phyloP scores from a whole-genome alignment of 331 rosid genomes.

The Pyrus hybrid region DNA sequence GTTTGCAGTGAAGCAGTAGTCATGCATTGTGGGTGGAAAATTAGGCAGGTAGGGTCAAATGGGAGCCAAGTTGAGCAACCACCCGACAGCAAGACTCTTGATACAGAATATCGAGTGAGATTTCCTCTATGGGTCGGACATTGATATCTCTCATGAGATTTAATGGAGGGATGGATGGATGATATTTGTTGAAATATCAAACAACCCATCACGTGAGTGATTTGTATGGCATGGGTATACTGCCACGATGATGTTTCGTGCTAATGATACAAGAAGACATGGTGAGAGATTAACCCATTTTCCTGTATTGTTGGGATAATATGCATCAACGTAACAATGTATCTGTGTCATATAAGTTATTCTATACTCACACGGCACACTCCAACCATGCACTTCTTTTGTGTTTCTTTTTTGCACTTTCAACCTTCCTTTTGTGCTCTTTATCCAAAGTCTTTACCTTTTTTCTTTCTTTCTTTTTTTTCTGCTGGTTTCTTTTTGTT shows the following conservation, averaged over 20 bases:
- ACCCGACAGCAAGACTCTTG: constrained; percentile 3
- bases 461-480: neutral
- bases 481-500: neutral
- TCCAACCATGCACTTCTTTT: neutral
- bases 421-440: neutral
- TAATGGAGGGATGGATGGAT: neutral
- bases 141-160: neutral
- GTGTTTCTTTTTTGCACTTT: neutral
- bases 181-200: neutral
- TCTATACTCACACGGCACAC: neutral
- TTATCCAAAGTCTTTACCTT: neutral
- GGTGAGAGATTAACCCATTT: too few species aligned
- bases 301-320: too few species aligned
- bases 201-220: too few species aligned
- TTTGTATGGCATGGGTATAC: neutral
- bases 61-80: constrained; percentile 5
- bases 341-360: too few species aligned
- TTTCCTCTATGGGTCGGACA: neutral
- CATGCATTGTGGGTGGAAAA: constrained; percentile 1
- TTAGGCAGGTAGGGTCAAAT: constrained; percentile 13
- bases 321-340: fast-evolving
- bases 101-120: neutral
- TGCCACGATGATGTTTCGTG: fast-evolving
- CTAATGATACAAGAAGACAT: too few species aligned
- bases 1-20: too few species aligned